phyloP scores from a whole-genome alignment of 257 asterid species.

The Fraxinus quadrangulata region DNA sequence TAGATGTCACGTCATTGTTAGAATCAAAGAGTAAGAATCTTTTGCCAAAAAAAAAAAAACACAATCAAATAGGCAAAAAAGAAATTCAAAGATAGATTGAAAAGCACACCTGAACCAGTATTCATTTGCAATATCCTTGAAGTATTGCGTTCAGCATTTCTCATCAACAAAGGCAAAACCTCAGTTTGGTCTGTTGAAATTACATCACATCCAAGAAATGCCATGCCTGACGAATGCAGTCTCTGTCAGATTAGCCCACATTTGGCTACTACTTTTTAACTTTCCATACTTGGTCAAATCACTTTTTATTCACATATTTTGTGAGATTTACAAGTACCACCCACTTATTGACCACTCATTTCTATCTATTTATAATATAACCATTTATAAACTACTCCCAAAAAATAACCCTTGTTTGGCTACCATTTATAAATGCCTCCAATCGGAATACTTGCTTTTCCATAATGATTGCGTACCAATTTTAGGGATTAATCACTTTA shows the following conservation, averaged over 20 bases:
- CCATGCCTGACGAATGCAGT: constrained; percentile 71
- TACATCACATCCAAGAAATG: constrained; percentile 90
- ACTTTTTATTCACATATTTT: too few relatives aligned
- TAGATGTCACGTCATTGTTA: background rate
- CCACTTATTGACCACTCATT: too few relatives aligned
- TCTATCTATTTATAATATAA: too few relatives aligned
- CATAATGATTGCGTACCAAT: too few relatives aligned
- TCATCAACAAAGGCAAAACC: constrained; percentile 89
- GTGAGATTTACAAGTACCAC: too few relatives aligned
- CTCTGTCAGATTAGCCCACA: constrained; percentile 2
- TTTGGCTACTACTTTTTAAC: too few relatives aligned
- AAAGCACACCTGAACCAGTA: constrained; percentile 52
- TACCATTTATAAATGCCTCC: too few relatives aligned
- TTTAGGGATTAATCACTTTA: background rate
- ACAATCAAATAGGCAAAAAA: background rate
- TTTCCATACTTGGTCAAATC: too few relatives aligned
- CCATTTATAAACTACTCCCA: too few relatives aligned
- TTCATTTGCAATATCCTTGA: constrained; percentile 72
- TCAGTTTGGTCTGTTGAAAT: constrained; percentile 89
- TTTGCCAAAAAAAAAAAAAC: background rate
- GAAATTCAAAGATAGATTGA: background rate
- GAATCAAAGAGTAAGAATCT: background rate
- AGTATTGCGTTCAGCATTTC: constrained; percentile 81
- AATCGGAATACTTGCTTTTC: too few relatives aligned
- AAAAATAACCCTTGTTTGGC: too few relatives aligned